These are phyloP conservation scores for Globisporangium heterothallicum DNA, from an alignment of 352 stramenopile species.

Conservation along the genomic window DNA sequence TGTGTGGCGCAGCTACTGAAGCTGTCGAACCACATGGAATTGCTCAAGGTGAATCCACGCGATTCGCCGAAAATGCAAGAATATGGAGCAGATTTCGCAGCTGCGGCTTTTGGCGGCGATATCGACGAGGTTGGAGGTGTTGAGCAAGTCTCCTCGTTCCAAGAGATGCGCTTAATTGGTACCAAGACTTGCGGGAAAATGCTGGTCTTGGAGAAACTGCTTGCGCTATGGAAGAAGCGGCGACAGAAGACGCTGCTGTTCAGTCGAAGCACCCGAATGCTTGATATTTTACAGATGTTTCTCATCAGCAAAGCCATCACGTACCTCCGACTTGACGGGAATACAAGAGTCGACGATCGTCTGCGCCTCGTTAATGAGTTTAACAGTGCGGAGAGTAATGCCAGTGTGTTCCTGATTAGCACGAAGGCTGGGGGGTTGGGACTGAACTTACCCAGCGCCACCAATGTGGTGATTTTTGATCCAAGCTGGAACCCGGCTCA, in stretches of 20 bases:
- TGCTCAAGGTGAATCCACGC: constrained; percentile 67
- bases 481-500: constrained; percentile 85
- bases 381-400: constrained; percentile 47
- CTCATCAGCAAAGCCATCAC: constrained; percentile 55
- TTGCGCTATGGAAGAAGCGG: constrained; percentile 57
- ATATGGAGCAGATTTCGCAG: constrained; percentile 51
- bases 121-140: constrained; percentile 49
- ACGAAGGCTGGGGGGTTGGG: constrained; percentile 71
- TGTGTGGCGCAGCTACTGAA: constrained; percentile 76
- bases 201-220: constrained; percentile 67
- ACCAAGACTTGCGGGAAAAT: constrained; percentile 80
- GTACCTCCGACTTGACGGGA: constrained; percentile 63
- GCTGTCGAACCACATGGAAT: constrained; percentile 74
- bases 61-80: constrained; percentile 47
- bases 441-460: constrained; percentile 72
- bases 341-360: constrained; percentile 71
- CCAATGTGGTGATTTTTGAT: constrained; percentile 86
- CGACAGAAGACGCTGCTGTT: constrained; percentile 69
- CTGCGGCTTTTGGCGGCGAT: constrained; percentile 49
- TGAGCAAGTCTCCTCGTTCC: constrained; percentile 49
- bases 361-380: constrained; percentile 72
- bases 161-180: constrained; percentile 49
- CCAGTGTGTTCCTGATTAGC: constrained; percentile 74
- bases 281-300: constrained; percentile 78
- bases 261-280: constrained; percentile 74